Percentiles rank a stretch among this genome's conserved stretches.
These are phyloP conservation scores for Citrus reticulata DNA, from an alignment of 345 rosid genomes.

Conservation along the genomic window DNA sequence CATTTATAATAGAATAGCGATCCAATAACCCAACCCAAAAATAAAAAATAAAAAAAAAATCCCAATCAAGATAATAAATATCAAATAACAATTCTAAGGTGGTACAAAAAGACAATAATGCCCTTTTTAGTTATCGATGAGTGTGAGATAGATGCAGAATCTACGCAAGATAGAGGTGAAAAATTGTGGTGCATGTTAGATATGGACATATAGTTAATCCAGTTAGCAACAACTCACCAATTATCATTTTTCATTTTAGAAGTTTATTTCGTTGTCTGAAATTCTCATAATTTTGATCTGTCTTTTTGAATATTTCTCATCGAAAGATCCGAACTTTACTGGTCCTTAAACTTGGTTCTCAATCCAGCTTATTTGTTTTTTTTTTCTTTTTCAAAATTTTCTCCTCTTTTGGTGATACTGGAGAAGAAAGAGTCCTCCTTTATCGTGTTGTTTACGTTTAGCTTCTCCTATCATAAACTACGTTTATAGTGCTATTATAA, in stretches of 20 bases:
- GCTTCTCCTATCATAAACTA: neutral
- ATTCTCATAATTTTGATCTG: neutral
- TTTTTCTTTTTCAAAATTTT: too few species aligned
- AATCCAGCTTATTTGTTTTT: neutral
- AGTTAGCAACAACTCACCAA: neutral
- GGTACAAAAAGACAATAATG: slow-evolving; percentile 12
- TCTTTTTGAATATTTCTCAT: neutral
- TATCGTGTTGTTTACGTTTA: neutral
- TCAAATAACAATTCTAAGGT: neutral
- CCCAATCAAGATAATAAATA: too few species aligned
- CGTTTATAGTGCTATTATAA: neutral
- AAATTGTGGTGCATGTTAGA: neutral
- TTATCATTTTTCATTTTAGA: neutral
- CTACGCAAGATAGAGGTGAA: neutral
- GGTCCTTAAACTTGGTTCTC: neutral
- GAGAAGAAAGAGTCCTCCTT: neutral
- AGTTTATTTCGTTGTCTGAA: neutral
- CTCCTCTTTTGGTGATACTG: neutral
- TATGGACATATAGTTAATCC: neutral
- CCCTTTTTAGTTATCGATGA: slow-evolving; percentile 12
- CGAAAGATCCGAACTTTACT: slow-evolving; percentile 11
- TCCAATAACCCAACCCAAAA: too few species aligned
- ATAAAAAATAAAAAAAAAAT: too few species aligned
- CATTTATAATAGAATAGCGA: neutral
- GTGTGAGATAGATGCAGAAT: neutral